Evolutionary conservation across 306 rosid species (phyloP), one percentile per base, ranked within the genome.

Genomic region (Coriaria nepalensis): DNA sequence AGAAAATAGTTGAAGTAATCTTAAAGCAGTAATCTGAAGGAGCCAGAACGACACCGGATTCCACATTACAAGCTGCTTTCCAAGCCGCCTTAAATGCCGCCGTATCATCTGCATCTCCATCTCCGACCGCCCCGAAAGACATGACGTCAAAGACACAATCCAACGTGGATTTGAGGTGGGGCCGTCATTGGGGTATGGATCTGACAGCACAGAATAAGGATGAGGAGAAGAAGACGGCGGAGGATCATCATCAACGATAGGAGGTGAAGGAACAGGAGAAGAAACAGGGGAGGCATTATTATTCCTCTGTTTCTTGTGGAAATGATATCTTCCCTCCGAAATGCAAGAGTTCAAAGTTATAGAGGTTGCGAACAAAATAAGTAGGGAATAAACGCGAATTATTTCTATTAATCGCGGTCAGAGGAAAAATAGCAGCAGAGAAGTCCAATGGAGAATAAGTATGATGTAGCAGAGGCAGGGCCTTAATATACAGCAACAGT

Each of bases 31-130:
- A 61, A 40, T 70, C 48, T 7, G 61, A 43, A 0, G 98, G 98
- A 61, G 79, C 86, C 33, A 92, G 55, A 52, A 92, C 46, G 33
- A 86, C 82, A 33, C 74, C 96, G 6, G 82, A 69, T 9, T 79
- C 87, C 0, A 82, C 94, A 0, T 78, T 79, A 61, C 98, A 92
- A 5, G 98, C 98, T 29, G 78, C 94, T 73, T 82, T 85, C 96
- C 98, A 92, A 33, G 98, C 98, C 55, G 57, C 72, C 42, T 62
- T 66, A 42, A 92, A 75, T 35, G 96, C 93, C 20, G 54, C 59
- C 0, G 98, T 92, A 67, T 85, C 98, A 53, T 92, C 98, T 14
- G 92, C 62, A 0, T 53, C 52, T 11, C 96, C 98, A 44, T 90
- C 98, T 52, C 98, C 98, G 11, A 80, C 79, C 0, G 94, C 96